Evolutionary conservation across 2,329 filamentous ascomycete species (phyloP).

Genomic region (Cyclaneusma minus): DNA sequence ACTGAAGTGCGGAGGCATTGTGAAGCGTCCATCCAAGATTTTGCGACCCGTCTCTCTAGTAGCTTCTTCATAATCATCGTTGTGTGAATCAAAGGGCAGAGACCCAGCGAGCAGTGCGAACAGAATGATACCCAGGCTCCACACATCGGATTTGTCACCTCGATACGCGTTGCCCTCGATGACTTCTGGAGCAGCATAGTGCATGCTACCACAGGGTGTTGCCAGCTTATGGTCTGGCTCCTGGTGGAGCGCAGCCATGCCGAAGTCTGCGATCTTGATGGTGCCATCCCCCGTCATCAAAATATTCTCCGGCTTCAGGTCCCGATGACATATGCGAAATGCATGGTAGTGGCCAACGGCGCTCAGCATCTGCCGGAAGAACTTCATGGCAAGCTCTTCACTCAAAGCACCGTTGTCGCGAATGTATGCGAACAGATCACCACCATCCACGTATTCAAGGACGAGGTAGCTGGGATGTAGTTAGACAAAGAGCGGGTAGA

Average conservation of each 20-base stretch:
- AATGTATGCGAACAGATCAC: slow-evolving; percentile 64
- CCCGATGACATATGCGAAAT: slow-evolving; percentile 89
- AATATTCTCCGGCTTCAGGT: slow-evolving; percentile 95
- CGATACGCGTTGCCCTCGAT: slow-evolving; percentile 64
- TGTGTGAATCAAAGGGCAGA: slow-evolving; percentile 77
- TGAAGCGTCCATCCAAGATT: slow-evolving; percentile 42
- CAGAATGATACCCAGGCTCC: slow-evolving; percentile 84
- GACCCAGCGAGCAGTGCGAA: slow-evolving; percentile 75
- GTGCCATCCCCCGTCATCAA: slow-evolving; percentile 60
- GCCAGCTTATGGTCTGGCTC: slow-evolving; percentile 62
- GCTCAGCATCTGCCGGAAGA: slow-evolving; percentile 87
- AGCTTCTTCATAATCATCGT: slow-evolving; percentile 22
- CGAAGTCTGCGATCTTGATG: slow-evolving; percentile 93
- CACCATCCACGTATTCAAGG: slow-evolving; percentile 76
- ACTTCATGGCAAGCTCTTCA: slow-evolving; percentile 67
- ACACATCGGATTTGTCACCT: slow-evolving; percentile 79
- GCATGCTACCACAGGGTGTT: slow-evolving; percentile 89
- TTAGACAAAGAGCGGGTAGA: slow-evolving; percentile 10
- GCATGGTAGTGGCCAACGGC: slow-evolving; percentile 86
- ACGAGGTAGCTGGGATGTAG: slow-evolving; percentile 62
- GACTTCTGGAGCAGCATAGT: slow-evolving; percentile 91
- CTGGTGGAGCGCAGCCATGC: slow-evolving; percentile 87
- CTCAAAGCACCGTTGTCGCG: slow-evolving; percentile 54
- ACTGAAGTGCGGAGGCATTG: slow-evolving; percentile 47
- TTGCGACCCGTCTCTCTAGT: slow-evolving; percentile 10